A percentile compares a stretch with the other conserved stretches of the same genome.
Evolutionary conservation across 768 basidiomycete genomes (phyloP).

Genomic region (Calocera cornea): DNA sequence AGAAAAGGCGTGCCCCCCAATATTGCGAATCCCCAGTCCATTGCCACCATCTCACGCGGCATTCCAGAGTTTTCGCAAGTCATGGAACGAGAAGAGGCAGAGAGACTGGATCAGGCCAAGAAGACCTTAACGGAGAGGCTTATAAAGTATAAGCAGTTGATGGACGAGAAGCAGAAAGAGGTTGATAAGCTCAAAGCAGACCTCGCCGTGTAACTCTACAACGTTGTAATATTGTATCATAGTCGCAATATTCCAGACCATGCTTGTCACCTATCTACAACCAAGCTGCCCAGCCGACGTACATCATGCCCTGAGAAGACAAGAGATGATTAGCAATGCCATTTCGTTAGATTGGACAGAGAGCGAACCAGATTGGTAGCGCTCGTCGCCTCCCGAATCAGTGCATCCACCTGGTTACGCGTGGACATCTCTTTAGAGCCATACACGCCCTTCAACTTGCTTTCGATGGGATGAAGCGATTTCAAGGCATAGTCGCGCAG

Average conservation of each 20-base stretch:
- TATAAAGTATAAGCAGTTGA: conserved; percentile 48
- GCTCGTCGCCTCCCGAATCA: conserved; percentile 82
- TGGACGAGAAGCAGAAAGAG: conserved; percentile 77
- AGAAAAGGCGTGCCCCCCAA: conserved; percentile 60
- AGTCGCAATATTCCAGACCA: not conserved
- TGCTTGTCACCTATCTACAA: conserved; percentile 28
- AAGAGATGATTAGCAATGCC: not conserved
- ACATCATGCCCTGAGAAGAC: conserved; percentile 64
- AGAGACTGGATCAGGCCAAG: conserved; percentile 62
- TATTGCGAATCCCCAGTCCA: conserved; percentile 40
- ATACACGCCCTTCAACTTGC: conserved; percentile 46
- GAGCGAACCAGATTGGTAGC: conserved; percentile 50
- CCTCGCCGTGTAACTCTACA: conserved; percentile 15
- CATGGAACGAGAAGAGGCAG: conserved; percentile 81
- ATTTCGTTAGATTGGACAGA: conserved; percentile 16
- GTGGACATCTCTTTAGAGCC: conserved; percentile 53
- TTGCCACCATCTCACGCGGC: conserved; percentile 43
- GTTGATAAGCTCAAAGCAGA: conserved; percentile 51
- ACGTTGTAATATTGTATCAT: not conserved
- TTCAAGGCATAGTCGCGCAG: conserved; percentile 55
- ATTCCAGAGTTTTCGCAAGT: conserved; percentile 69
- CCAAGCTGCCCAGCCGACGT: conserved; percentile 79
- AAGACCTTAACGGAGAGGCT: conserved; percentile 57
- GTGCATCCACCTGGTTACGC: conserved; percentile 75
- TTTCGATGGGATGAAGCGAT: conserved; percentile 67